A percentile compares a stretch with the other conserved stretches of the same genome.
Conservation (phyloP, 495 filamentous ascomycete species). For the Tuber indicum region DNA sequence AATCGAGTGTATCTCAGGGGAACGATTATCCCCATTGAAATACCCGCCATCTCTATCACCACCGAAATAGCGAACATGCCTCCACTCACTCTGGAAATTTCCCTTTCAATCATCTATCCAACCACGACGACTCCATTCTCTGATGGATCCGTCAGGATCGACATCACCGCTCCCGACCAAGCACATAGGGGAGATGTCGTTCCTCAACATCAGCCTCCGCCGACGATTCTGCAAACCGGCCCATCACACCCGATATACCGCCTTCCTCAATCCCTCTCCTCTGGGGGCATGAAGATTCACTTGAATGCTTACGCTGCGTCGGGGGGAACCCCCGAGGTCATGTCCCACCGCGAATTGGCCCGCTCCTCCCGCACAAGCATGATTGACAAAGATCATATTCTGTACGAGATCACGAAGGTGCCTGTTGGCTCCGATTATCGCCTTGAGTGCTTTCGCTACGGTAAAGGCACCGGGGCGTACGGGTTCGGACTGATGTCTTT, state of each 20-base stretch:
- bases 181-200: conserved; percentile 14
- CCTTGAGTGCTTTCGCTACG: conserved; percentile 30
- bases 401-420: conserved; percentile 38
- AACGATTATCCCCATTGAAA: too few species aligned
- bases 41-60: neutral
- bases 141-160: conserved; percentile 29
- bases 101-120: conserved; percentile 37
- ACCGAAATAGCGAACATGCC: conserved; percentile 2
- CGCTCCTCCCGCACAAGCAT: conserved; percentile 33
- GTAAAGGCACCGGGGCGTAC: conserved; percentile 29
- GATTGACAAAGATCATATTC: conserved; percentile 36
- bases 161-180: conserved; percentile 31
- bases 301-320: conserved; percentile 33
- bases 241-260: conserved; percentile 36
- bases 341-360: conserved; percentile 22
- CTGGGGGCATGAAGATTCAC: conserved; percentile 38
- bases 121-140: conserved; percentile 11
- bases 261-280: conserved; percentile 40
- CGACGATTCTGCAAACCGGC: conserved; percentile 24
- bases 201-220: conserved; percentile 3
- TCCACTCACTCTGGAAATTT: conserved; percentile 32
- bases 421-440: conserved; percentile 33
- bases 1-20: neutral
- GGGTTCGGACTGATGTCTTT: conserved; percentile 30
- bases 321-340: conserved; percentile 10